Evolutionary conservation across 768 basidiomycete species (phyloP), one percentile per base, ranked within the genome.

Genomic region (Cyathus striatus): DNA sequence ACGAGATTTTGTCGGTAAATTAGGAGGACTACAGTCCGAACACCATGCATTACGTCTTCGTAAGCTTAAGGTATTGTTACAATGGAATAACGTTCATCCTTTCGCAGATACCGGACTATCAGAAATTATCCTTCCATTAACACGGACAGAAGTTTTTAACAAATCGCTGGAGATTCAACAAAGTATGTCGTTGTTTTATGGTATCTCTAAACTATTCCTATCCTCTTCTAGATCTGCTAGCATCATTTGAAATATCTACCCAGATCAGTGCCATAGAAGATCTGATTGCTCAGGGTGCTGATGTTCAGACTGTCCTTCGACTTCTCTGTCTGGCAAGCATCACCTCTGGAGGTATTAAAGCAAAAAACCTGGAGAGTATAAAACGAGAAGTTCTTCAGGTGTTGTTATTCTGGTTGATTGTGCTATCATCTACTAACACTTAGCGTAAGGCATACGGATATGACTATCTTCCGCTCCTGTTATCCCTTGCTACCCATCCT

Each of bases 101-200:
- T 30, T 7, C 14, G 20, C 50, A 98, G 96, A 99, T 61, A 98
- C 93, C 43, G 87, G 87, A 23, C 59, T 99, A 36, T 94, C 91
- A n/a, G 96, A 98, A 64, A 68, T 92, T 57, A 72, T 99, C 33
- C 80, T 92, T 46, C 83, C 88, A 18, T 70, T 85, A 46, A 98
- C 94, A 1, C 73, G 79, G 41, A 87, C 88, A 12, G 88, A 95
- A 30, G 66, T 84, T 36, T 99, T 99, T 66, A 91, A 92, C 64
- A 86, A 83, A 56, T 87, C 84, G 9, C 70, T 99, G 7, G 94
- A 98, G 65, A 86, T 96, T 12, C 95, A 98, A 57, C 96, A 98
- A 62, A 98, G 93, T 92, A 55, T 57, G 78, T 59, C 14, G 6
- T 26, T 20, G 22, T 27, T 13, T 17, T 10, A 44, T 49, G 14